Conservation (phyloP, 2,329 filamentous ascomycete genomes). For the Ophiostoma sp. region DNA sequence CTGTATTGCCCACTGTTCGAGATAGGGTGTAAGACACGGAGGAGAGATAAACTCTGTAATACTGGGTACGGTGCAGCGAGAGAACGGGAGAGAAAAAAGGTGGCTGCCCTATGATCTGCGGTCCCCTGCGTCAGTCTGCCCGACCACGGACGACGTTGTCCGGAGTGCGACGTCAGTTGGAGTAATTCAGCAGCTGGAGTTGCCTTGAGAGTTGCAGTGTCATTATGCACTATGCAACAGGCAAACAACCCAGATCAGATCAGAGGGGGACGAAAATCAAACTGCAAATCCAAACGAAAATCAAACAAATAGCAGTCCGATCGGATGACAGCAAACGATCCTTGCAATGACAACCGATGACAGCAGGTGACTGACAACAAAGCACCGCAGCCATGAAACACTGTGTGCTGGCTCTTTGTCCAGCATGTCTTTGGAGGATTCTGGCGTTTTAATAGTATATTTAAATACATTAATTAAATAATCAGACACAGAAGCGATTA, state of each 20-base stretch:
- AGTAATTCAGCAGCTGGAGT: background rate
- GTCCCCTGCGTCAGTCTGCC: background rate
- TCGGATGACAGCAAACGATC: background rate
- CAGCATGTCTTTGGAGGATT: background rate
- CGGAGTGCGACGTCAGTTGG: background rate
- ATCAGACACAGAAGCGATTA: background rate
- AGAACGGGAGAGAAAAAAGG: background rate
- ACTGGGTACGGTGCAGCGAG: background rate
- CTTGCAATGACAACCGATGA: background rate
- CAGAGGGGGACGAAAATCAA: background rate
- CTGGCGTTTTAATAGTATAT: background rate
- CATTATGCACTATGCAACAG: slow-evolving; percentile 1
- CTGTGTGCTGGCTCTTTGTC: background rate
- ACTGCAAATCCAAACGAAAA: slow-evolving; percentile 8
- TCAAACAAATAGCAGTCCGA: slow-evolving; percentile 1
- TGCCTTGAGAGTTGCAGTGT: background rate
- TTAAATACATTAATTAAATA: background rate
- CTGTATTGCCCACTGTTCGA: background rate
- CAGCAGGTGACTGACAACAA: background rate
- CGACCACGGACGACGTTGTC: background rate
- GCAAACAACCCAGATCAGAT: background rate
- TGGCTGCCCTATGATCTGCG: background rate
- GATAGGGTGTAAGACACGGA: background rate
- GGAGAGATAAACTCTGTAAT: too few relatives aligned
- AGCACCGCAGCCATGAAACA: background rate